A percentile compares a stretch with the other conserved stretches of the same genome.
These are phyloP conservation scores for Cryptosporidium sp. DNA, from an alignment of 169 alveolate genomes.

Conservation along the genomic window DNA sequence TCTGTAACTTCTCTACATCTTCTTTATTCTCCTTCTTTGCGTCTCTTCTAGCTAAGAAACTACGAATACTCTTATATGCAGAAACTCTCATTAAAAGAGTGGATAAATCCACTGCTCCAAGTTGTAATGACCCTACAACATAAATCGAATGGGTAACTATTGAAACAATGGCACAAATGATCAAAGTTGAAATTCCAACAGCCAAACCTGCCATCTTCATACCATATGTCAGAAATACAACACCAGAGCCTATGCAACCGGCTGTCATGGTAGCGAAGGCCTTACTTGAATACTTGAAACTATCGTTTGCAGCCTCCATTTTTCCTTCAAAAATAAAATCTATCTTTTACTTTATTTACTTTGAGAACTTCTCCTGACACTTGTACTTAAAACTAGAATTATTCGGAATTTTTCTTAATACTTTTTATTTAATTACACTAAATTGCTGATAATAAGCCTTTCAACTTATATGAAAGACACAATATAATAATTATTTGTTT, in stretches of 20 bases:
- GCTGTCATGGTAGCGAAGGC: conserved; percentile 77
- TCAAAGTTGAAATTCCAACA: conserved; percentile 64
- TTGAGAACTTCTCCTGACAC: neutral
- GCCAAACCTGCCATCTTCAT: conserved; percentile 75
- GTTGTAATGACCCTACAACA: conserved; percentile 60
- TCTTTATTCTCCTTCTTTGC: neutral
- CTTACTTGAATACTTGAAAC: conserved; percentile 47
- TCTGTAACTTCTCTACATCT: conserved; percentile 19
- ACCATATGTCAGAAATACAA: conserved; percentile 71
- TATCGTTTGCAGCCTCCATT: conserved; percentile 29
- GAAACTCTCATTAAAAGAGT: conserved; percentile 58
- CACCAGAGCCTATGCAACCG: conserved; percentile 71
- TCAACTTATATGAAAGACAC: no score
- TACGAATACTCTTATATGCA: conserved; percentile 27
- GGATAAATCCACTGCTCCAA: conserved; percentile 74
- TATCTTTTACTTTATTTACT: neutral
- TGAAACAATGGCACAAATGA: conserved; percentile 52
- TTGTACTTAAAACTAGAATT: neutral
- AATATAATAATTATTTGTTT: no score
- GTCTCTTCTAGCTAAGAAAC: conserved; percentile 20
- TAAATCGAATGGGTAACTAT: conserved; percentile 63
- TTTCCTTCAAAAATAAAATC: neutral
- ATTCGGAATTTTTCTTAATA: no score
- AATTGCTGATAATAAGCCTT: neutral
- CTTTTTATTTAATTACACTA: no score